phyloP scores from a whole-genome alignment of 2,329 filamentous ascomycete genomes.

The Bipolaris cookei region DNA sequence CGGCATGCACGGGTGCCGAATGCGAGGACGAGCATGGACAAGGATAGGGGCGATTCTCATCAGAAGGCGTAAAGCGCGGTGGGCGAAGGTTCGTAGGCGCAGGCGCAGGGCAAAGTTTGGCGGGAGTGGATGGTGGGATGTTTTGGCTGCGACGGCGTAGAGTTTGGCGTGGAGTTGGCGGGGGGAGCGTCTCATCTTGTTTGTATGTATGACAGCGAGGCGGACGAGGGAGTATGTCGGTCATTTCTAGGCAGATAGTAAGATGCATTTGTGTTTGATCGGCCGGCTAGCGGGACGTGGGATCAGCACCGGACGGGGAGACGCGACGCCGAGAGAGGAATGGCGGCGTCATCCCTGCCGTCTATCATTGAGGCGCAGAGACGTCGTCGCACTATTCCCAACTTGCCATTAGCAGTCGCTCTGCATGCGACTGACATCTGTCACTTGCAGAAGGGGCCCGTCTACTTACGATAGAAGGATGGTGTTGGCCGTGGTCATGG shows the following conservation, averaged over 20 bases:
- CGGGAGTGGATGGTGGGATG: background rate
- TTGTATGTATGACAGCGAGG: slow-evolving; percentile 8
- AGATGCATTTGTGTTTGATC: slow-evolving; percentile 33
- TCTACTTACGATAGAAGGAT: no score
- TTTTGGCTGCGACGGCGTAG: slow-evolving; percentile 4
- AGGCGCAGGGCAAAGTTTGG: slow-evolving; percentile 5
- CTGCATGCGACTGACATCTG: slow-evolving; percentile 31
- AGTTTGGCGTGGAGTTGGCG: slow-evolving; percentile 3
- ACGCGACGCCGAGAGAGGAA: slow-evolving; percentile 27
- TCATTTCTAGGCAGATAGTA: slow-evolving; percentile 20
- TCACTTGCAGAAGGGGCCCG: slow-evolving; percentile 26
- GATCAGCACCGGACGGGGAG: slow-evolving; percentile 27
- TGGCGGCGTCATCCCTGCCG: slow-evolving; percentile 38
- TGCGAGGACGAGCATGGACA: background rate
- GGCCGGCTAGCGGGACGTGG: slow-evolving; percentile 38
- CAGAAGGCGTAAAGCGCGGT: background rate
- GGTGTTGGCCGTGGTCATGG: no score
- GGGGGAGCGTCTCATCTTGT: background rate
- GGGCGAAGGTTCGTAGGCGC: background rate
- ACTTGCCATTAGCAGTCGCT: slow-evolving; percentile 30
- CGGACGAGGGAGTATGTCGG: slow-evolving; percentile 21
- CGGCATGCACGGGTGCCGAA: slow-evolving; percentile 25
- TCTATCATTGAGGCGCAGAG: slow-evolving; percentile 33
- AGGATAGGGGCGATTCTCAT: slow-evolving; percentile 1
- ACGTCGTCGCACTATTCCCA: slow-evolving; percentile 34